phyloP scores from a whole-genome alignment of 495 filamentous ascomycete species.

The Penicillium nucicola region DNA sequence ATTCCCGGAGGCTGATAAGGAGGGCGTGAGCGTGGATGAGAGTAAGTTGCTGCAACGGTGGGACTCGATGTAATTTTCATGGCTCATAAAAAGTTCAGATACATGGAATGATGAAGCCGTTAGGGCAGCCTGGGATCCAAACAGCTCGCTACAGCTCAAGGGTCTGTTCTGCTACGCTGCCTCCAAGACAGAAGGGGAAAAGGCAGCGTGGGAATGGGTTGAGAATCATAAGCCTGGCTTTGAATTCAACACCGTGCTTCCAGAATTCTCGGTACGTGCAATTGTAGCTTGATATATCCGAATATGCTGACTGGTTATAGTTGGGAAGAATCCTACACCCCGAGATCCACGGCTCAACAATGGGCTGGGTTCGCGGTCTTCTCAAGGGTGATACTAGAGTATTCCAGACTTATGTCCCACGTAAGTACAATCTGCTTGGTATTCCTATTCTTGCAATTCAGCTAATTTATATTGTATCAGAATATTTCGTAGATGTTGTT shows the following conservation, averaged over 20 bases:
- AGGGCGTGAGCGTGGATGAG: slow-evolving; percentile 4
- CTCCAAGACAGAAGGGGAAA: slow-evolving; percentile 54
- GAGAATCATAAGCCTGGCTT: slow-evolving; percentile 46
- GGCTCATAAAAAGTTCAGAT: slow-evolving; percentile 4
- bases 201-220: slow-evolving; percentile 50
- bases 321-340: slow-evolving; percentile 1
- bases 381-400: slow-evolving; percentile 20
- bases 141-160: slow-evolving; percentile 7
- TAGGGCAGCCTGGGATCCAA: slow-evolving; percentile 34
- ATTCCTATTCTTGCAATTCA: neutral
- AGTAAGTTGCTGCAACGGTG: neutral
- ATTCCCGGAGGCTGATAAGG: neutral
- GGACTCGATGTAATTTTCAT: no score
- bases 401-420: neutral
- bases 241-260: slow-evolving; percentile 50
- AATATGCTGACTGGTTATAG: neutral
- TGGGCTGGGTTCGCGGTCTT: slow-evolving; percentile 8
- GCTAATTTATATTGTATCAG: slow-evolving; percentile 4
- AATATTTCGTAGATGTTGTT: slow-evolving; percentile 44
- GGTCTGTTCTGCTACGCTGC: slow-evolving; percentile 44
- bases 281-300: neutral
- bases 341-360: slow-evolving; percentile 1
- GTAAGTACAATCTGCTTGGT: neutral
- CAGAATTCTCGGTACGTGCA: slow-evolving; percentile 33
- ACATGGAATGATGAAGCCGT: slow-evolving; percentile 49